Base-by-base conservation (phyloP, 331 rosid genomes). In the Acacia concinna region DNA sequence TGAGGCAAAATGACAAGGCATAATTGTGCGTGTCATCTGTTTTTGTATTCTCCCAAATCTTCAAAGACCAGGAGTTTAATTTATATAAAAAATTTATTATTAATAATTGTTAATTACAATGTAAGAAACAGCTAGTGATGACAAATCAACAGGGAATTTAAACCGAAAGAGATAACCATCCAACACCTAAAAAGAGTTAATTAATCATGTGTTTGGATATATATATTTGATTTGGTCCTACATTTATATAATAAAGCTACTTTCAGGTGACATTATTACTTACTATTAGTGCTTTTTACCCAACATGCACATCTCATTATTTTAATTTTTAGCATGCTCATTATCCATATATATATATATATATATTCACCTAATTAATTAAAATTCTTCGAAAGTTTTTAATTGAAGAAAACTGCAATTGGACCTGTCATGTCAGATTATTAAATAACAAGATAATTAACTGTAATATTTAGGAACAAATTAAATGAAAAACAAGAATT, bases 271-370 rank as follows among this genome's bases (percentile, higher is more conserved):
- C 85, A 59, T 59, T 59, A 59, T 59, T 59, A 27, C 68, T 4
- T 59, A 59, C 68, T 4, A 31, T 30, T 71, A 11, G 57, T 82
- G 75, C 83, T 79, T 77, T 83, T 86, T n/a, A 86, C 73, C 85
- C 83, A 80, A 80, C 84, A 83, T 73, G 78, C 76, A 76, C 77
- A 10, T 20, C 71, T 75, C 51, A 65, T 76, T 67, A 25, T 60
- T 76, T 82, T 38, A 38, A 38, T 38, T 38, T 38, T 82, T 76
- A 70, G 82, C 59, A 47, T 44, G 59, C 68, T 25, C 31, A 0
- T 3, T 35, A 9, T 34, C 47, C 21, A 4, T 40, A 51, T 20
- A 18, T 18, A 34, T 18, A 5, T n/a, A 18, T 34, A 63, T 49
- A 34, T 34, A 75, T 79, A 60, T 59, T 57, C 21, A 37, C 52